Percentiles rank a stretch among this genome's conserved stretches.
Conservation (phyloP, 495 filamentous ascomycete genomes). For the Aspergillus sclerotiicarbonarius region DNA sequence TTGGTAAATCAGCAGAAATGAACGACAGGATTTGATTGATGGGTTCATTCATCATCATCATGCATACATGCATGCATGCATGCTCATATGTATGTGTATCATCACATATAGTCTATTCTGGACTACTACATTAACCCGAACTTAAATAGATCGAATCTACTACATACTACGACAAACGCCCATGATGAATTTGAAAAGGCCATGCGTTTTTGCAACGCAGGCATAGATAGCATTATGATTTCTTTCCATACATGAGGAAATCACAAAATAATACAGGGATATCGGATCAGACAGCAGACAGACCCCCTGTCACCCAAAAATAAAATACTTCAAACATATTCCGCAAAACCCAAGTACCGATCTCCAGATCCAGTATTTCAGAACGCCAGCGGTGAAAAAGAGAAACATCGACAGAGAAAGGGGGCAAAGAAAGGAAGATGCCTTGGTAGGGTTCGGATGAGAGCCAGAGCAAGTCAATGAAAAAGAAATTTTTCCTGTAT, state of each 20-base stretch:
- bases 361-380: conserved; percentile 4
- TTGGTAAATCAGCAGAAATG: background rate
- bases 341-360: background rate
- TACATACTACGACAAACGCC: too few relatives aligned
- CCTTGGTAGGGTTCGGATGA: conserved; percentile 9
- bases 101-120: too few relatives aligned
- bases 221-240: conserved; percentile 22
- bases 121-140: too few relatives aligned
- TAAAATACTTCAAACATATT: background rate
- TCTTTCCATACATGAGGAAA: conserved; percentile 19
- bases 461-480: conserved; percentile 1
- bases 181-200: conserved; percentile 6
- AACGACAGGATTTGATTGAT: background rate
- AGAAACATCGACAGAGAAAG: conserved; percentile 16
- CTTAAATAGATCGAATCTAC: too few relatives aligned
- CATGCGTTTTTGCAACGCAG: conserved; percentile 11
- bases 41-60: background rate
- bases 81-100: too few relatives aligned
- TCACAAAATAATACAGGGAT: conserved; percentile 17
- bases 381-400: conserved; percentile 19
- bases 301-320: conserved; percentile 15
- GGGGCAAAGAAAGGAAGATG: conserved; percentile 8
- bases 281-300: conserved; percentile 15
- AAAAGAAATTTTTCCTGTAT: conserved; percentile 20
- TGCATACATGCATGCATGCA: too few relatives aligned